Percentiles rank a stretch among this genome's conserved stretches.
Conservation (phyloP, 2,329 filamentous ascomycete genomes). For the Fusarium vanettenii region DNA sequence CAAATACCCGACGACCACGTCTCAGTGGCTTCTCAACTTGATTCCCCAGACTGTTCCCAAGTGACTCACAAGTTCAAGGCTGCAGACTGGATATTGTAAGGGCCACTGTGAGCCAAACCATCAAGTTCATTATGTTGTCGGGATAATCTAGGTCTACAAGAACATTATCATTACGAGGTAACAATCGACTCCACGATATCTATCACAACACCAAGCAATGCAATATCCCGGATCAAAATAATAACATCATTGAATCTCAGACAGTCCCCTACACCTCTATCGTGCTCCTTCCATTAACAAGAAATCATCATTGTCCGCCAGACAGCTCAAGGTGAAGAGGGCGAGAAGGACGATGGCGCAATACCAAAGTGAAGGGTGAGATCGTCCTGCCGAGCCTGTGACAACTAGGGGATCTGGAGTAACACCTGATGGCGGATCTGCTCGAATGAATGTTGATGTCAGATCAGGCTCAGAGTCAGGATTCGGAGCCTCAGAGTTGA, state of each 20-base stretch:
- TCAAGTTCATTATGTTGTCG: constrained; percentile 4
- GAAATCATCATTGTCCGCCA: not conserved
- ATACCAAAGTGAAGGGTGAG: not conserved
- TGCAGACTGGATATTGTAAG: not conserved
- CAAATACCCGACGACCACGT: not conserved
- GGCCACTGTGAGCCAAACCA: not conserved
- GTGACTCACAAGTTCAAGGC: not conserved
- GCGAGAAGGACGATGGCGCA: not conserved
- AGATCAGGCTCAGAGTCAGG: not conserved
- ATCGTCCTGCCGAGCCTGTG: not conserved
- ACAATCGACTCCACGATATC: constrained; percentile 31
- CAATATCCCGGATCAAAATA: constrained; percentile 13
- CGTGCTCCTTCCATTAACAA: not conserved
- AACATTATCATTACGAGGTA: constrained; percentile 29
- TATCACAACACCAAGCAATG: constrained; percentile 30
- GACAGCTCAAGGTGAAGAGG: not conserved
- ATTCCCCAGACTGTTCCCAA: not conserved
- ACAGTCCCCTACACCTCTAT: not conserved
- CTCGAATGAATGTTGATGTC: not conserved
- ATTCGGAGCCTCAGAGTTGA: not conserved
- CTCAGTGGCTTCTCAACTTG: not conserved
- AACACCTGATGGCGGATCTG: not conserved
- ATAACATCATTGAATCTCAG: not conserved
- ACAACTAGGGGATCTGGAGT: not conserved
- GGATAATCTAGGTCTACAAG: constrained; percentile 29